A percentile compares a stretch with the other conserved stretches of the same genome.
Evolutionary conservation across 345 rosid genomes (phyloP).

Genomic region (Eutrema yunnanense): DNA sequence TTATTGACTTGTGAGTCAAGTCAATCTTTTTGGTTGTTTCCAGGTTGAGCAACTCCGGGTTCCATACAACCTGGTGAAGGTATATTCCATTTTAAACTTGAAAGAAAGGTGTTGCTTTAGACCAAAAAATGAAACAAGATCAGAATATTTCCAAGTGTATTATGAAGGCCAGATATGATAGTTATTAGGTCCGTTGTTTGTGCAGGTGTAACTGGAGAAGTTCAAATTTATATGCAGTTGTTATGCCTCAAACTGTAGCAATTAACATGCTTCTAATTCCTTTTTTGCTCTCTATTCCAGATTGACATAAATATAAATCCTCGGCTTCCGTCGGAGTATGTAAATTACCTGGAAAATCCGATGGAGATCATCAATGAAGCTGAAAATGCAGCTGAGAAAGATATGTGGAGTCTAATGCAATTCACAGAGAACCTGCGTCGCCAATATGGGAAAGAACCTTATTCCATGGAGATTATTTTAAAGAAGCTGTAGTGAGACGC

Average conservation of each 20-base stretch:
- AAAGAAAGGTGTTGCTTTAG: background rate
- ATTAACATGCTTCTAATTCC: background rate
- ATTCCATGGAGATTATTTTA: conserved; percentile 76
- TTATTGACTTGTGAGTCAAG: conserved; percentile 24
- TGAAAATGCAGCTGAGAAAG: conserved; percentile 80
- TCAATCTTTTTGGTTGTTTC: conserved; percentile 26
- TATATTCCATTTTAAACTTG: conserved; percentile 26
- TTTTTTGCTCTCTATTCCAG: conserved; percentile 37
- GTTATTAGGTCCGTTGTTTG: conserved; percentile 3
- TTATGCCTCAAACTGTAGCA: background rate
- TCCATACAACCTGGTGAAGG: conserved; percentile 80
- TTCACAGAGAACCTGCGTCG: conserved; percentile 81
- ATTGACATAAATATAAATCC: conserved; percentile 73
- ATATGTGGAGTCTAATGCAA: conserved; percentile 77
- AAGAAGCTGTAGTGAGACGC: conserved; percentile 89
- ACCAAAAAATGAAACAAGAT: background rate
- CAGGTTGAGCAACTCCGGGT: conserved; percentile 85
- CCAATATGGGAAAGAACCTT: conserved; percentile 88
- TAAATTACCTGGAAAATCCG: conserved; percentile 77
- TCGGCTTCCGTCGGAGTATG: conserved; percentile 84
- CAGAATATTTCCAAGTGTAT: background rate
- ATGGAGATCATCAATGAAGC: conserved; percentile 73
- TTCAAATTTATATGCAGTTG: background rate
- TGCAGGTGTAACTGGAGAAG: conserved; percentile 2
- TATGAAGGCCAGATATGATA: background rate